Evolutionary conservation across 1,284 basidiomycete species (phyloP), one percentile per base, ranked within the genome.

Genomic region (Ceratobasidium sp.): DNA sequence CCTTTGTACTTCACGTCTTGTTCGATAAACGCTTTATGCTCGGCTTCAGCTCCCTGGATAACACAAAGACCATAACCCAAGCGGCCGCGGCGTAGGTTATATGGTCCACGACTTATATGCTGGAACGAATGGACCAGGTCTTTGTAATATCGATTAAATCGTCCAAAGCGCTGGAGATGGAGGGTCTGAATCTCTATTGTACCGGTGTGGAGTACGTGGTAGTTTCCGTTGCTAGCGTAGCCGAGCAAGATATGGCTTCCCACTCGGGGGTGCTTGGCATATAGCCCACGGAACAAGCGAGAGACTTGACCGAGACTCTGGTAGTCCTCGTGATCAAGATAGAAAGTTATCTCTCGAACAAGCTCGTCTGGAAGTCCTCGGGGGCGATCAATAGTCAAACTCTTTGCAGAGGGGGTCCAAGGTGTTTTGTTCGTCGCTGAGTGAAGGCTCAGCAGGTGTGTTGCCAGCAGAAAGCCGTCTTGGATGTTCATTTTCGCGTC

Each of bases 401-500:
- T 52, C n/a, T 52, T 33, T 33, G 33, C 33, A 33, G 33, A 33
- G 33, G 33, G 50, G 7, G 10, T 23, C 50, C 50, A 23, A 6
- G 50, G n/a, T 10, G 50, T 52, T 52, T 52, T 52, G n/a, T 52
- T 23, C 50, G 23, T 23, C 3, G 50, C 12, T 23, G 23, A 23
- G 3, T 15, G 4, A 10, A 46, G 61, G 61, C 59, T 54, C 20
- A 74, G 48, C 15, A 74, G 48, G 38, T 74, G 71, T 44, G 38
- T n/a, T 23, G 62, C 7, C 6, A 74, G 44, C 4, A 65, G 38
- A 5, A 52, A 12, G 40, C 71, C 71, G 33, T 74, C 71, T 23
- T 38, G 26, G 20, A 54, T 15, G 1, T 74, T 28, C 44, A 48
- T 48, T 38, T 38, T 52, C 28, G 13, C n/a, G 33, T 73, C 28